Conservation (phyloP, 179 eudicot genomes). For the Sideroxylon spinosum region DNA sequence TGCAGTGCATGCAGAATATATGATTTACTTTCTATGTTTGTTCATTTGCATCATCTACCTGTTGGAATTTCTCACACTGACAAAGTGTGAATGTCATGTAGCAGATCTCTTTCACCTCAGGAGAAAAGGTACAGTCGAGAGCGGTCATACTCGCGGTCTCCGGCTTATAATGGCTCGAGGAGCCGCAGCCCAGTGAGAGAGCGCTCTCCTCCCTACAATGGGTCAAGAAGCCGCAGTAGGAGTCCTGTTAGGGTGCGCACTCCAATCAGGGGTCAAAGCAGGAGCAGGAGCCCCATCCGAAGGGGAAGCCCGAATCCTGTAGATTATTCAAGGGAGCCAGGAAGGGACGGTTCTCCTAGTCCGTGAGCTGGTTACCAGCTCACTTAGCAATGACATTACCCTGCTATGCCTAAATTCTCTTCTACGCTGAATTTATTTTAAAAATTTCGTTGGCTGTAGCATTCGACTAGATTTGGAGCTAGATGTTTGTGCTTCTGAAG, state of each 20-base stretch:
- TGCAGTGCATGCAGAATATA: background rate
- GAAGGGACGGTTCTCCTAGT: constrained; percentile 47
- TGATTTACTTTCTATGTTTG: background rate
- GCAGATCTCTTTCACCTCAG: constrained; percentile 74
- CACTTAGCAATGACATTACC: background rate
- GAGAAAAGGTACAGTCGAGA: constrained; percentile 57
- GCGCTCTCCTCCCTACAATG: constrained; percentile 31
- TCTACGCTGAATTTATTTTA: background rate
- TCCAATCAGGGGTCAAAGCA: constrained; percentile 33
- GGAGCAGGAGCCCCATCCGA: constrained; percentile 38
- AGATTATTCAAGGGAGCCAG: constrained; percentile 31
- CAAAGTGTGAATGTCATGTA: constrained; percentile 16
- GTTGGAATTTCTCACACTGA: background rate
- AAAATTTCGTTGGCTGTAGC: background rate
- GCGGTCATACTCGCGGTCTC: constrained; percentile 68
- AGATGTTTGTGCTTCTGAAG: background rate
- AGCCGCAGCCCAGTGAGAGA: constrained; percentile 40
- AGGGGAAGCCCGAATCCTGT: constrained; percentile 62
- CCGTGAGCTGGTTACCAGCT: constrained; percentile 17
- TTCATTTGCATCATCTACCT: background rate
- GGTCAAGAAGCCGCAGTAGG: constrained; percentile 38
- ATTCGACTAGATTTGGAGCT: background rate
- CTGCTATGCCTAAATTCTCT: background rate
- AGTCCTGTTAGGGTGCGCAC: constrained; percentile 40
- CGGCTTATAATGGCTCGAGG: constrained; percentile 37